Evolutionary conservation across 441 rosid species (phyloP).

Genomic region (Sinapis alba): DNA sequence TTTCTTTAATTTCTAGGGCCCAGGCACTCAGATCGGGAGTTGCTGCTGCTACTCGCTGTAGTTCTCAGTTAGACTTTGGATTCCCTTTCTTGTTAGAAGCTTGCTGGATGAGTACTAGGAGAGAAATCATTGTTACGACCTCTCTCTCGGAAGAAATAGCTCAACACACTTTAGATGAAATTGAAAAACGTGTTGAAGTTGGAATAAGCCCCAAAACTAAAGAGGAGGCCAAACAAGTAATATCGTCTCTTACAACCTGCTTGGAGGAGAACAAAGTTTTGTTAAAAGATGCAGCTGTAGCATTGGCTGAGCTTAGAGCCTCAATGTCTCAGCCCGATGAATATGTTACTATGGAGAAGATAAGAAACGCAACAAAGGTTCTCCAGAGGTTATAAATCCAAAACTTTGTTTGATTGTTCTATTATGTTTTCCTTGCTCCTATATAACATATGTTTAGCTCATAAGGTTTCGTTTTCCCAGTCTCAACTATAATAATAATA

Average conservation of each 20-base stretch:
- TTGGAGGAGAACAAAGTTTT: not conserved
- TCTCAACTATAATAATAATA: too few relatives aligned
- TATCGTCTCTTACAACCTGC: not conserved
- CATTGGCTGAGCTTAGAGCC: too few relatives aligned
- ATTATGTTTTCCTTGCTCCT: too few relatives aligned
- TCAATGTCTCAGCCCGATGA: too few relatives aligned
- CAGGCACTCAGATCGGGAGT: not conserved
- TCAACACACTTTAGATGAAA: not conserved
- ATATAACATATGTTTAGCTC: too few relatives aligned
- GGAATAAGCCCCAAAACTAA: not conserved
- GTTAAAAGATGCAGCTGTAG: too few relatives aligned
- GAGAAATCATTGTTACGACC: not conserved
- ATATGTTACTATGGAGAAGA: too few relatives aligned
- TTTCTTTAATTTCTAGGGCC: not conserved
- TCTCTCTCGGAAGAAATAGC: not conserved
- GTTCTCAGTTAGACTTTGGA: not conserved
- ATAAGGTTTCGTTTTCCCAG: too few relatives aligned
- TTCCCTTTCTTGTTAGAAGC: not conserved
- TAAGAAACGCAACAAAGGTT: too few relatives aligned
- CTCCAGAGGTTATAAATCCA: too few relatives aligned
- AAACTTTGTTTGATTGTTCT: too few relatives aligned
- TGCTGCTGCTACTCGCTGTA: not conserved
- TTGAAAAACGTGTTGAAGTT: not conserved
- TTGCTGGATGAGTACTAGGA: not conserved
- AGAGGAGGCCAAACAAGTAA: not conserved